Percentiles rank a stretch among this genome's conserved stretches.
Conservation (phyloP, 2,329 filamentous ascomycete genomes). For the Aureobasidium namibiae region DNA sequence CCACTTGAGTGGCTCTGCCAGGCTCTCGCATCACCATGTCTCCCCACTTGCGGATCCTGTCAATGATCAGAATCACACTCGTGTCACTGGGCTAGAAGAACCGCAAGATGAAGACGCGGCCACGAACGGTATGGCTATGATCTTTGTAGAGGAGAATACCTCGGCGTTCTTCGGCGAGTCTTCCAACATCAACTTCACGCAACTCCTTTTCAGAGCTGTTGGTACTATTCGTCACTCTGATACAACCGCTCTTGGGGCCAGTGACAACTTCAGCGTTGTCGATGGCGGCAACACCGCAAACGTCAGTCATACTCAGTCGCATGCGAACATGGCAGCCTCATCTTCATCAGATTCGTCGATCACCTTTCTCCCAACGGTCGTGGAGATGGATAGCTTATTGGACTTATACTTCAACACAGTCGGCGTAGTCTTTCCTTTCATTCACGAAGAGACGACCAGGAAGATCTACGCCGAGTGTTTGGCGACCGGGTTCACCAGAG, state of each 20-base stretch:
- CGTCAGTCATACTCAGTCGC: slow-evolving; percentile 10
- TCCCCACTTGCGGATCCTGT: neutral
- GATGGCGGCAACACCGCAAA: neutral
- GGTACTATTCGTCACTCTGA: neutral
- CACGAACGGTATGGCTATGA: slow-evolving; percentile 28
- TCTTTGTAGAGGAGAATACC: slow-evolving; percentile 31
- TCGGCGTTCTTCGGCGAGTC: slow-evolving; percentile 32
- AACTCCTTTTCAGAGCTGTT: slow-evolving; percentile 29
- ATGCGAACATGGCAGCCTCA: neutral
- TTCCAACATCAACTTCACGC: slow-evolving; percentile 36
- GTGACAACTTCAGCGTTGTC: neutral
- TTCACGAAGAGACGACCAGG: slow-evolving; percentile 30
- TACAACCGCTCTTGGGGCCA: neutral
- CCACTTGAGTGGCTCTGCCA: neutral
- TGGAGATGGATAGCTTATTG: slow-evolving; percentile 25
- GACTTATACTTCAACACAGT: slow-evolving; percentile 31
- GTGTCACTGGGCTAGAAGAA: neutral
- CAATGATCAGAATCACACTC: neutral
- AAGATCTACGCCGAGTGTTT: slow-evolving; percentile 28
- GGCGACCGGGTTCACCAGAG: slow-evolving; percentile 25
- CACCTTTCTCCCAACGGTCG: slow-evolving; percentile 24
- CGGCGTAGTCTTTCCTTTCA: slow-evolving; percentile 32
- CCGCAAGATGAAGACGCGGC: neutral
- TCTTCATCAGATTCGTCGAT: neutral
- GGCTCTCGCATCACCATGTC: neutral